A percentile compares a stretch with the other conserved stretches of the same genome.
Evolutionary conservation across 441 rosid genomes (phyloP).

Genomic region (Euphorbia corollata): DNA sequence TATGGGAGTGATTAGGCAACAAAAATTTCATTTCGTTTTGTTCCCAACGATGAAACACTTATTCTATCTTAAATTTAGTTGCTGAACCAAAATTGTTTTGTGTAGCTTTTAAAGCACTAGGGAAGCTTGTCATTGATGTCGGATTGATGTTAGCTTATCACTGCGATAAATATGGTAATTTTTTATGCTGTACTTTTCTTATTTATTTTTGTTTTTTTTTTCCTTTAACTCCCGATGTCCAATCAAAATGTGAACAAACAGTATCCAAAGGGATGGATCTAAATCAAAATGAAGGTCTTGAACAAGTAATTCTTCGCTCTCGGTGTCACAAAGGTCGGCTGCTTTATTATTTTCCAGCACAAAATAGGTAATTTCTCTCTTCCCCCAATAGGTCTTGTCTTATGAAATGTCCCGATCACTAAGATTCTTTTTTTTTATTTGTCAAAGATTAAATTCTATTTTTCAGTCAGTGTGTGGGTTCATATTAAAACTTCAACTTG

Average conservation of each 20-base stretch:
- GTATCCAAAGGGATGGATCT: conserved; percentile 50
- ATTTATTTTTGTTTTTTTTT: conserved; percentile 4
- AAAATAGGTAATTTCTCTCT: conserved; percentile 35
- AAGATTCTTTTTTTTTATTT: background rate
- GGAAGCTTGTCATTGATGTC: conserved; percentile 74
- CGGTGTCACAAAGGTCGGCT: conserved; percentile 90
- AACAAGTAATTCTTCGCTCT: conserved; percentile 59
- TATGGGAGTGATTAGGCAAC: background rate
- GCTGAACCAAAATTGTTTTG: conserved; percentile 17
- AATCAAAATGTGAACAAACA: conserved; percentile 25
- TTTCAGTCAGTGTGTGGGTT: conserved; percentile 4
- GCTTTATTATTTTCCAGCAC: conserved; percentile 80
- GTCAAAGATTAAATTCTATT: conserved; percentile 1
- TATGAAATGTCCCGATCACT: conserved; percentile 11
- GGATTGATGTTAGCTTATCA: conserved; percentile 85
- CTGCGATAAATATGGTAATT: conserved; percentile 80
- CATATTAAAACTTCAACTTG: background rate
- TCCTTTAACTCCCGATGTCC: background rate
- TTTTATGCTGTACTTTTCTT: conserved; percentile 7
- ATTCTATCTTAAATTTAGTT: conserved; percentile 12
- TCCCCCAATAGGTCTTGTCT: background rate
- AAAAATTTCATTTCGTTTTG: conserved; percentile 1
- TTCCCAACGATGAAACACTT: conserved; percentile 1
- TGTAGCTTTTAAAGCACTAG: conserved; percentile 85
- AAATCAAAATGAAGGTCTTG: conserved; percentile 48